phyloP scores from a whole-genome alignment of 345 rosid species.

The Noccaea bulbosa region DNA sequence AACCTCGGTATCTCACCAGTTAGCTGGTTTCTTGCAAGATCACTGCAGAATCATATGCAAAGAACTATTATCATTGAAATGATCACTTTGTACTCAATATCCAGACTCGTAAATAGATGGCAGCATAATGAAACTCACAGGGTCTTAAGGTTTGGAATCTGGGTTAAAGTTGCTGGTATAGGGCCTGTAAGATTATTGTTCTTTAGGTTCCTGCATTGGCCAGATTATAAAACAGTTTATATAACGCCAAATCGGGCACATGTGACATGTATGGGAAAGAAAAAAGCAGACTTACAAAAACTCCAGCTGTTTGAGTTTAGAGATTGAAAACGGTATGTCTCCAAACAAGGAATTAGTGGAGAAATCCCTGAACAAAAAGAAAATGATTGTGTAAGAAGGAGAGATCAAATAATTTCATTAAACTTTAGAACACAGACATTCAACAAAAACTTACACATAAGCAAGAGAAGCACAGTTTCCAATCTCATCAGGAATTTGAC shows the following conservation, averaged over 20 bases:
- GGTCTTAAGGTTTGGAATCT: conserved; percentile 81
- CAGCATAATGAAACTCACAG: conserved; percentile 55
- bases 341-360: conserved; percentile 72
- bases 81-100: background rate
- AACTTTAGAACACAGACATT: background rate
- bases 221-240: background rate
- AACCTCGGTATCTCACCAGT: conserved; percentile 87
- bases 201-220: conserved; percentile 63
- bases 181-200: conserved; percentile 88
- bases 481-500: conserved; percentile 94
- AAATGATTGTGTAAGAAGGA: background rate
- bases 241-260: background rate
- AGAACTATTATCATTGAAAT: background rate
- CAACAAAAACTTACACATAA: conserved; percentile 52
- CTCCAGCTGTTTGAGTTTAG: conserved; percentile 82
- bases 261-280: background rate
- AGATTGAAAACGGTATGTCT: conserved; percentile 87
- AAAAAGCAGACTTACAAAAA: conserved; percentile 49
- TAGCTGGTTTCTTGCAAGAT: conserved; percentile 85
- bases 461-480: conserved; percentile 78
- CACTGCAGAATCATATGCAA: conserved; percentile 47
- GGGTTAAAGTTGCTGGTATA: conserved; percentile 88
- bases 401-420: background rate
- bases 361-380: conserved; percentile 62
- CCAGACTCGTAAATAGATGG: background rate